Evolutionary conservation across 345 rosid genomes (phyloP), one percentile per base, ranked within the genome.

Genomic region (Boechera retrofracta): DNA sequence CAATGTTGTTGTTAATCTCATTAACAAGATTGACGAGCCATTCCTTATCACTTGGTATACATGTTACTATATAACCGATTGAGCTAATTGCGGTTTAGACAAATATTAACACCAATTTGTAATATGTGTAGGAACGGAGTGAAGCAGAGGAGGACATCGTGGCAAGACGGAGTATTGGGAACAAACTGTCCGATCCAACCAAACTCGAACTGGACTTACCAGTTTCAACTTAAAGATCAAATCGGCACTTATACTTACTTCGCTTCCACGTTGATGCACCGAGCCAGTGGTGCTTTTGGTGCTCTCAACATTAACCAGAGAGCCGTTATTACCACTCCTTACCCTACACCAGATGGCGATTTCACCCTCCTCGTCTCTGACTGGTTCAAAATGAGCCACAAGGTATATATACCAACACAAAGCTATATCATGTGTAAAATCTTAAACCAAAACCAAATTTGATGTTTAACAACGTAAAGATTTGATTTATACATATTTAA

Each of bases 151-250:
- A 90, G 76, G 67, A 88, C 78, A 2, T 52, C 89, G 15, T 94
- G 98, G 97, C 93, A 94, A 85, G 94, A 94, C 36, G 97, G 97
- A 61, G 91, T 94, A 42, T 77, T 88, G 26, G 98, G 97, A 61
- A 94, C 98, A 39, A 87, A 94, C n/a, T 94, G 98, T 63, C 94
- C 97, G 2, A 86, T 94, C 60, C 90, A 65, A 63, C 93, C 94
- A 1, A 82, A 83, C 78, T 47, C 86, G 7, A 94, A 86, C 81
- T 91, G 96, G 94, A 89, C 97, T 5, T 94, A 91, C 81, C 76
- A 87, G 64, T 91, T 89, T 81, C 97, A 94, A 73, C 2, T 82
- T 36, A 94, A 94, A 66, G 98, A 94, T 55, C 97, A 94, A 63
- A 86, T 94, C 42, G 98, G 97, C 3, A 83, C 89, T 53, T 89